A percentile compares a stretch with the other conserved stretches of the same genome.
These are phyloP conservation scores for Cercospora sp. DNA, from an alignment of 2,329 filamentous ascomycete genomes.

Conservation along the genomic window DNA sequence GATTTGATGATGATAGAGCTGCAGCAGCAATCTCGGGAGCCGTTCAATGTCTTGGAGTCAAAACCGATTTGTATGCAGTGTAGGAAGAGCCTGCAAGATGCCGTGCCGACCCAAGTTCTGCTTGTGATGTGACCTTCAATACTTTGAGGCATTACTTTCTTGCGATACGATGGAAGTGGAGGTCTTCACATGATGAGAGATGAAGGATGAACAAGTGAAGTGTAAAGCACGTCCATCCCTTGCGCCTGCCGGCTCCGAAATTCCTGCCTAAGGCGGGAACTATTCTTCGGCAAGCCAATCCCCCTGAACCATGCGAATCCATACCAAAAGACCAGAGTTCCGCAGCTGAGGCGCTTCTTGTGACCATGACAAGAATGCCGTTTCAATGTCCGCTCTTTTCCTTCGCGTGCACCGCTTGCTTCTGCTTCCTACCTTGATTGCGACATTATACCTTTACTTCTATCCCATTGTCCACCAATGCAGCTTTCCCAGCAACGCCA, in stretches of 20 bases:
- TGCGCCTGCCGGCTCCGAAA: not conserved
- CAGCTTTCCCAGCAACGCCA: slow-evolving; percentile 62
- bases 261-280: not conserved
- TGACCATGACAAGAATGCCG: slow-evolving; percentile 9
- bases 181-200: not conserved
- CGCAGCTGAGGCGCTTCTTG: not conserved
- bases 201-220: not conserved
- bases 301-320: not conserved
- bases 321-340: not conserved
- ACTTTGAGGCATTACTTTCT: not conserved
- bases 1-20: not conserved
- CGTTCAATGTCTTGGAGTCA: slow-evolving; percentile 7
- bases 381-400: slow-evolving; percentile 43
- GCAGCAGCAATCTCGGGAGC: slow-evolving; percentile 1
- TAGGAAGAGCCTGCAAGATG: not conserved
- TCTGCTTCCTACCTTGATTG: slow-evolving; percentile 66
- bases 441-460: slow-evolving; percentile 78
- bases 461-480: slow-evolving; percentile 81
- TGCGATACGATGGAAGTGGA: not conserved
- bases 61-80: not conserved
- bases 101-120: not conserved
- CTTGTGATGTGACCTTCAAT: not conserved
- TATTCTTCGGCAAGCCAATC: not conserved
- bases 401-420: slow-evolving; percentile 51
- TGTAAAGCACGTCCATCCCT: not conserved